Evolutionary conservation across 345 rosid genomes (phyloP).

Genomic region (Turritis glabra): DNA sequence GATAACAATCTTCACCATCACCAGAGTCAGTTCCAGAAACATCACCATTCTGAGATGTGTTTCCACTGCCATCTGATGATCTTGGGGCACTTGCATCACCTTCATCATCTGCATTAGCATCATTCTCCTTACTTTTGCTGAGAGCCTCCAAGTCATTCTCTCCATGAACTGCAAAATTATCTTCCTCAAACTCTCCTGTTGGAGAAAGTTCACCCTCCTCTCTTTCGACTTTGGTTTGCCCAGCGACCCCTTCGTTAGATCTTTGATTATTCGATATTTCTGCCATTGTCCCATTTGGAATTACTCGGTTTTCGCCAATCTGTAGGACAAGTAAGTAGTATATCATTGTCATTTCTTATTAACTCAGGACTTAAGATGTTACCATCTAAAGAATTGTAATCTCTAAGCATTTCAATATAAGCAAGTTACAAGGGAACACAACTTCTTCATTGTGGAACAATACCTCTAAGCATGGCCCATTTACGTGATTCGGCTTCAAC

Average conservation of each 20-base stretch:
- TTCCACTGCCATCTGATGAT: conserved; percentile 85
- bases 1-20: conserved; percentile 80
- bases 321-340: conserved; percentile 29
- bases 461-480: conserved; percentile 65
- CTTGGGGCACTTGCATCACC: conserved; percentile 85
- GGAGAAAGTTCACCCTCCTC: conserved; percentile 99
- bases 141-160: conserved; percentile 58
- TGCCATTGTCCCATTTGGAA: conserved; percentile 54
- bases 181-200: conserved; percentile 89
- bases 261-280: conserved; percentile 53
- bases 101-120: conserved; percentile 79
- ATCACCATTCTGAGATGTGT: conserved; percentile 88
- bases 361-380: neutral
- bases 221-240: conserved; percentile 74
- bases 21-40: conserved; percentile 88
- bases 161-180: conserved; percentile 72
- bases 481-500: conserved; percentile 53
- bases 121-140: conserved; percentile 65
- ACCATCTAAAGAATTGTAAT: neutral
- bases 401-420: neutral
- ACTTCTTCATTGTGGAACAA: neutral
- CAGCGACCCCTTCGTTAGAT: conserved; percentile 51
- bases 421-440: neutral
- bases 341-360: conserved; percentile 9
- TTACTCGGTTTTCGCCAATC: conserved; percentile 52